Base-by-base conservation (phyloP, 176 grass and related monocot genomes). In the Rhynchospora pubera region DNA sequence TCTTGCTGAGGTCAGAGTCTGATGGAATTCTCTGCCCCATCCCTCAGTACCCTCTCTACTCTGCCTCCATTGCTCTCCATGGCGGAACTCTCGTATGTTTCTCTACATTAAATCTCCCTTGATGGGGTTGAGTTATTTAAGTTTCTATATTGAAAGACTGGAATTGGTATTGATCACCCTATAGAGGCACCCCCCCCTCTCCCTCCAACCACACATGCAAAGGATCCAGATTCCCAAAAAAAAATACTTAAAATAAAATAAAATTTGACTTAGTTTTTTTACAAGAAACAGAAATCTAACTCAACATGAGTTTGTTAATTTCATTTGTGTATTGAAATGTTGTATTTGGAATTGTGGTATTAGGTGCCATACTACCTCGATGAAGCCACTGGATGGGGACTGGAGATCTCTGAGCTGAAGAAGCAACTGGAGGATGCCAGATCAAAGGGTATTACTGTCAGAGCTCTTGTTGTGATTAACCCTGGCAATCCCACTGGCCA, bases 401-500 rank as follows among this genome's bases (percentile, higher is more conserved):
- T 97, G 90, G 92, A 94, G 84, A 89, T 88, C 65, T 91, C 92
- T 44, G 95, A 97, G 76, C 81, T 97, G 62, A 97, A 97, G 87
- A 91, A 92, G 45, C 92, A 97, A 89, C 87, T 97, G 0, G 88
- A 91, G 65, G 90, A 91, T 88, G 92, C 95, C 65, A 89, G 88
- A 67, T 94, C 89, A 57, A 93, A 88, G 88, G 92, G 92, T 67
- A 91, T 97, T 46, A 45, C 65, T 76, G 95, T 97, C 75, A 91
- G 92, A 84, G 88, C 95, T 62, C 83, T 97, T 79, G 95, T 97
- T 45, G 95, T 94, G 67, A 97, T 97, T 85, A 97, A 97, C 81
- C 95, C 96, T 68, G 96, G 96, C 82, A 99, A 99, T 84, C 96
- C 96, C 50, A 99, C 96, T 79, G 96, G 96, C 68, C 96, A 99